Evolutionary conservation across 306 rosid genomes (phyloP), one percentile per base, ranked within the genome.

Genomic region (Malus asiatica): DNA sequence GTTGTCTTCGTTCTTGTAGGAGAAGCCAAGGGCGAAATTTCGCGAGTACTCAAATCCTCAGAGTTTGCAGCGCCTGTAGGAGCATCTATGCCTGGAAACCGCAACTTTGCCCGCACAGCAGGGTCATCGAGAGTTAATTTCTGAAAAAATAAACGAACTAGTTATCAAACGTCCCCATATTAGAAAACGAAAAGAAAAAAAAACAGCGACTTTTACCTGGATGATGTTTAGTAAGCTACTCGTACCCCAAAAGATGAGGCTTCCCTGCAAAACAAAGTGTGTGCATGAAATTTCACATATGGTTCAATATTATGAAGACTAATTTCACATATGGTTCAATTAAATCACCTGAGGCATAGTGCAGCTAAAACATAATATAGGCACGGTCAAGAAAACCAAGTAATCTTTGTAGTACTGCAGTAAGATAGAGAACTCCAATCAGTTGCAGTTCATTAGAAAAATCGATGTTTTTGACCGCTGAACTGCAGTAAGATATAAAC

Each of bases 191-290:
- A 8, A 8, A 40, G 0, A 9, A 51, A 20, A 62, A 52, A 29
- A 22, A 16, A 80, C 45, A 25, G 30, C 53, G 40, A 53, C 58
- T 74, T 84, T 79, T 57, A 92, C 97, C 97, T 95, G 97, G 70
- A 86, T 58, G 53, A 82, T 44, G 68, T 79, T 84, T 71, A 92
- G 61, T 27, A 93, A 89, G 79, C 92, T 87, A 87, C 90, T 95
- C 30, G 96, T 89, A 65, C 83, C 76, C 98, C 98, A 95, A 82
- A 92, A 95, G 75, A 92, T 77, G 61, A 83, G 93, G 88, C 97
- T 92, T 42, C 98, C 98, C 98, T 95, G 88, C 85, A 82, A 82
- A 76, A 84, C 40, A 78, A 67, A 67, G 53, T 16, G 77, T 3
- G 29, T 1, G 44, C 44, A 20, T 52, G 46, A 42, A 42, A 42